Evolutionary conservation across 768 basidiomycete species (phyloP), one percentile per base, ranked within the genome.

Genomic region (Lactarius vividus): DNA sequence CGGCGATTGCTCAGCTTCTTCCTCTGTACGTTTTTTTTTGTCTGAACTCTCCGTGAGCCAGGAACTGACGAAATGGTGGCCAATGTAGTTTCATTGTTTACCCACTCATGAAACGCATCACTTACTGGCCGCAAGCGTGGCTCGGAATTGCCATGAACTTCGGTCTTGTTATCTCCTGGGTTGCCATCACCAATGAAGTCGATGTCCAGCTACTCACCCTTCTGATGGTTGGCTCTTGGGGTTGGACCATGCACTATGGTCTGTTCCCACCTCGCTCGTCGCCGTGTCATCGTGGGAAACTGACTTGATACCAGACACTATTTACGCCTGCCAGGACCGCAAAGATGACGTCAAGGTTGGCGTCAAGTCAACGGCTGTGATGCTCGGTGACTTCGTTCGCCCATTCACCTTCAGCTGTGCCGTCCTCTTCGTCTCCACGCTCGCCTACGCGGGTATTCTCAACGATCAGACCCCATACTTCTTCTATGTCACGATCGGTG

Each of bases 271-370:
- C 23, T 26, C 6, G 11, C 49, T 40, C 8, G 13, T n/a, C 13
- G 0, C 18, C 28, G 31, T 3, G n/a, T 18, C 13, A 0, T 7
- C 28, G 31, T 3, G 16, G n/a, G 16, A 15, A 35, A 18, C 59
- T 70, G 53, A 65, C 52, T 15, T 11, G 37, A 35, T 2, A 13
- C 18, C 23, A 75, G 81, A 90, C 73, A 88, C 87, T 4, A 86
- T 88, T 62, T 93, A 93, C 72, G 90, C 88, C 11, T 90, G 88
- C 73, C 84, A 91, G 77, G 90, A 93, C 73, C 87, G 88, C 60
- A 75, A 80, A 63, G 91, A 91, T 75, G 90, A 93, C 72, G 75
- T 87, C 52, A 83, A 84, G 62, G 85, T 84, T 64, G 88, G 88
- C 23, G 86, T 91, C 28, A 85, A 85, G 66, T 91, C 88, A 6